phyloP scores from a whole-genome alignment of 192 early-diverging fungal species.

The Chytriomyces hyalinus region DNA sequence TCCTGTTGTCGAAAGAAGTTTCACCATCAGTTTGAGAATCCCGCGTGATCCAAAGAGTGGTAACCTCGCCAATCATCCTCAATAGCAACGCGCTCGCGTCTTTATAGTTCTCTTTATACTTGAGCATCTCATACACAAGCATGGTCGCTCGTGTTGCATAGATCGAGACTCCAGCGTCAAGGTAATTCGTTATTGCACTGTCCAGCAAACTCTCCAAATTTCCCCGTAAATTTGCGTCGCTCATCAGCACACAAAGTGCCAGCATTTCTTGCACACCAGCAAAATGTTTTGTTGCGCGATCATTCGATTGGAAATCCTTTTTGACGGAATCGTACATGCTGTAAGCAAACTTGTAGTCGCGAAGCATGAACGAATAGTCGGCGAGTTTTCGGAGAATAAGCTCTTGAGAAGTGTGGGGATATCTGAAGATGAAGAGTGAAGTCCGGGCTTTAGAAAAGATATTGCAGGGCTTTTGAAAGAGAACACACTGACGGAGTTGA shows the following conservation, averaged over 20 bases:
- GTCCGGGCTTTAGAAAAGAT: conserved; percentile 8
- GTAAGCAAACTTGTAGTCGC: conserved; percentile 89
- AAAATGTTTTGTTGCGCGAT: conserved; percentile 49
- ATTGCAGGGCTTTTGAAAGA: not conserved
- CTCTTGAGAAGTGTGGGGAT: conserved; percentile 76
- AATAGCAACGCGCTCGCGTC: conserved; percentile 67
- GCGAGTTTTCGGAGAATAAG: conserved; percentile 89
- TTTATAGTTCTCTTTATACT: conserved; percentile 67
- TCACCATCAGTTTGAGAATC: conserved; percentile 2
- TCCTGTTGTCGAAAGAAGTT: conserved; percentile 56
- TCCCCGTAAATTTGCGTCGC: conserved; percentile 39
- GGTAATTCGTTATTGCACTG: conserved; percentile 71
- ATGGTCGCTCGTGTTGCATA: conserved; percentile 77
- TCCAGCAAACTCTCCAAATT: conserved; percentile 42
- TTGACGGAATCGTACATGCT: conserved; percentile 88
- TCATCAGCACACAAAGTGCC: conserved; percentile 79
- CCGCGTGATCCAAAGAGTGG: not conserved
- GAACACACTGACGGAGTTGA: conserved; percentile 11
- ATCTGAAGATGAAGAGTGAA: conserved; percentile 28
- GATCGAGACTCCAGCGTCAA: conserved; percentile 58
- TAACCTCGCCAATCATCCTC: conserved; percentile 75
- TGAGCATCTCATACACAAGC: conserved; percentile 82
- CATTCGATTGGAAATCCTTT: conserved; percentile 79
- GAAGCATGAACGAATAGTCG: conserved; percentile 96
- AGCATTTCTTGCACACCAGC: conserved; percentile 82